A percentile compares a stretch with the other conserved stretches of the same genome.
Evolutionary conservation across 176 grass and related monocot species (phyloP).

Genomic region (Metroxylon sagu): DNA sequence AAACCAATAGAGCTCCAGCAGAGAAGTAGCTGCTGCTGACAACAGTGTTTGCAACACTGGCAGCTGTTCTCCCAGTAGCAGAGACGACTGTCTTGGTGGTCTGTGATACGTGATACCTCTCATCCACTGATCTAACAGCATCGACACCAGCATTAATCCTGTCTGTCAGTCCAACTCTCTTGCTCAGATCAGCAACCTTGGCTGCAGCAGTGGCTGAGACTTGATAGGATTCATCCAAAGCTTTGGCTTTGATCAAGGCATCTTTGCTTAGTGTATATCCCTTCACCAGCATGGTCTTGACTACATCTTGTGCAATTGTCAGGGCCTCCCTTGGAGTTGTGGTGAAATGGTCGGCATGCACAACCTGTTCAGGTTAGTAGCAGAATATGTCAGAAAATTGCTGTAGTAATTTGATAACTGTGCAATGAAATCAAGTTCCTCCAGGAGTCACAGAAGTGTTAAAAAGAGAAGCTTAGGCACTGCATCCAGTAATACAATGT

Average conservation of each 20-base stretch:
- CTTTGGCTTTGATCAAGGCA: conserved; percentile 73
- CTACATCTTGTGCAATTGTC: conserved; percentile 74
- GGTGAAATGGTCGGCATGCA: conserved; percentile 47
- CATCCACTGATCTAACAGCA: conserved; percentile 63
- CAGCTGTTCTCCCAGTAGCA: conserved; percentile 54
- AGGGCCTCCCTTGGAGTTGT: conserved; percentile 63
- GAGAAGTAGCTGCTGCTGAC: conserved; percentile 93
- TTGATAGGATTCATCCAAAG: conserved; percentile 71
- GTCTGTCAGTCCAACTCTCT: conserved; percentile 70
- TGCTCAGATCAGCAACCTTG: conserved; percentile 69
- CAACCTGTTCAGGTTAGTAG: conserved; percentile 31
- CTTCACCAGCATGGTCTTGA: conserved; percentile 67
- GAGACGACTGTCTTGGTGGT: conserved; percentile 63
- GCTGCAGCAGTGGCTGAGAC: conserved; percentile 57
- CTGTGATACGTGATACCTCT: conserved; percentile 48
- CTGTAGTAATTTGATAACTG: too few relatives aligned
- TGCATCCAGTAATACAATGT: too few relatives aligned
- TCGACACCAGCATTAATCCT: conserved; percentile 61
- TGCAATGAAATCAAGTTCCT: too few relatives aligned
- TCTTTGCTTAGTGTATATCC: conserved; percentile 86
- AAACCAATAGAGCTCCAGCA: conserved; percentile 70
- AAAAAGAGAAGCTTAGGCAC: too few relatives aligned
- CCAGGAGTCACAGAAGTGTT: too few relatives aligned
- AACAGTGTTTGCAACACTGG: conserved; percentile 41
- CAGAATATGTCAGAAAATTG: not conserved